A percentile compares a stretch with the other conserved stretches of the same genome.
Conservation (phyloP, 306 rosid genomes). For the Pyrus communis region DNA sequence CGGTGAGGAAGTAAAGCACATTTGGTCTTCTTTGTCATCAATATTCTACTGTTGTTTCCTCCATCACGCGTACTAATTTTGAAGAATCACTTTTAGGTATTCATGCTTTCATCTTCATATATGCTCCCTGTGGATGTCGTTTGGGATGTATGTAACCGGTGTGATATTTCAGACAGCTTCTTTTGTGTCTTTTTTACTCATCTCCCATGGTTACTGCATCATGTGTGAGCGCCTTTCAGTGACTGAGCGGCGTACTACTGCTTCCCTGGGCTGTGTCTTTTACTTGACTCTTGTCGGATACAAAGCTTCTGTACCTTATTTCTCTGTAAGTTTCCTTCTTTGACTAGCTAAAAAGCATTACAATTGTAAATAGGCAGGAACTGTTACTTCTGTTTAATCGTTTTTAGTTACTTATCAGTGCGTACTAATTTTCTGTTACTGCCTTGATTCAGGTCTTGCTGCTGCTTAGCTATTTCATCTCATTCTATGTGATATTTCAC, state of each 20-base stretch:
- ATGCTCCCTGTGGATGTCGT: conserved; percentile 98
- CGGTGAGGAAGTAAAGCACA: not conserved
- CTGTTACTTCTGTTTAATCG: not conserved
- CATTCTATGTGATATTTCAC: conserved; percentile 79
- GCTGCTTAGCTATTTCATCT: conserved; percentile 62
- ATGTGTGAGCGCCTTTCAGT: conserved; percentile 84
- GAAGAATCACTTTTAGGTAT: conserved; percentile 53
- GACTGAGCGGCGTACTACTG: conserved; percentile 77
- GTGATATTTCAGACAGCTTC: conserved; percentile 93
- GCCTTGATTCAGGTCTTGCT: conserved; percentile 59
- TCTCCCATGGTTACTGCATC: conserved; percentile 95
- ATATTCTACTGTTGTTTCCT: not conserved
- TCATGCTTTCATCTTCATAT: conserved; percentile 73
- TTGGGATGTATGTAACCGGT: conserved; percentile 90
- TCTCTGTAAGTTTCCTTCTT: conserved; percentile 52
- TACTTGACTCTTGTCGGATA: conserved; percentile 95
- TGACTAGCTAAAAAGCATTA: not conserved
- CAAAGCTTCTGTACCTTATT: conserved; percentile 86
- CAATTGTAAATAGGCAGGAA: not conserved
- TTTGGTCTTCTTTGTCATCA: not conserved
- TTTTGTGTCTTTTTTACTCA: conserved; percentile 81
- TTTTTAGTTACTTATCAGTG: not conserved
- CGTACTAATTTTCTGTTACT: conserved; percentile 19
- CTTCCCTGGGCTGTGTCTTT: conserved; percentile 82
- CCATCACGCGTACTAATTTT: not conserved